Evolutionary conservation across 148 eudicot genomes (phyloP), one percentile per base, ranked within the genome.

Genomic region (Simmondsia chinensis): DNA sequence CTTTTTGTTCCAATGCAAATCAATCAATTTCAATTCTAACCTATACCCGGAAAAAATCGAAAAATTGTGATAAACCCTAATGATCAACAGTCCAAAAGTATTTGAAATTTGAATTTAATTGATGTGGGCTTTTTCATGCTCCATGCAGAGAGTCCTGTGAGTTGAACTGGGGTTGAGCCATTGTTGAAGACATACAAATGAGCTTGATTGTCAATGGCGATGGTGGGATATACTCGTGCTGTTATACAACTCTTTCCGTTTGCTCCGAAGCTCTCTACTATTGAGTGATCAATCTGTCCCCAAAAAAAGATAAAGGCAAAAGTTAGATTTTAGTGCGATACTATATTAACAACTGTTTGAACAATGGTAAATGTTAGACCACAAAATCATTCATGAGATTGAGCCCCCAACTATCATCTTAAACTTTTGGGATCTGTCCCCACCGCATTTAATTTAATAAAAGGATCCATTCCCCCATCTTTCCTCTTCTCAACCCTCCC

Each of bases 41-140:
- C n/a, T n/a, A n/a, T n/a, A n/a, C n/a, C n/a, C n/a, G n/a, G n/a
- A n/a, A n/a, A n/a, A n/a, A n/a, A n/a, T n/a, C n/a, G n/a, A n/a
- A n/a, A n/a, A n/a, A n/a, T n/a, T n/a, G n/a, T n/a, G n/a, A n/a
- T n/a, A n/a, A n/a, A n/a, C n/a, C n/a, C n/a, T n/a, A 28, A 28
- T 28, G 31, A 5, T 5, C 9, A 28, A 9, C 31, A 28, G 9
- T 28, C 5, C 6, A 5, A 28, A 28, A 28, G 31, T 5, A 28
- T 28, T 5, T 28, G 5, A 28, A 28, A 5, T 9, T 9, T 28
- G n/a, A n/a, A n/a, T 12, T 24, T 52, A 66, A 29, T 57, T 51
- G 42, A 66, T 54, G 16, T 38, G 50, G 49, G 75, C 74, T 44
- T 49, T 17, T 49, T 70, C 70, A 70, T 70, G 35, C 54, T 64